Base-by-base conservation (phyloP, 768 basidiomycete genomes). In the Lactifluus hygrophoroides region DNA sequence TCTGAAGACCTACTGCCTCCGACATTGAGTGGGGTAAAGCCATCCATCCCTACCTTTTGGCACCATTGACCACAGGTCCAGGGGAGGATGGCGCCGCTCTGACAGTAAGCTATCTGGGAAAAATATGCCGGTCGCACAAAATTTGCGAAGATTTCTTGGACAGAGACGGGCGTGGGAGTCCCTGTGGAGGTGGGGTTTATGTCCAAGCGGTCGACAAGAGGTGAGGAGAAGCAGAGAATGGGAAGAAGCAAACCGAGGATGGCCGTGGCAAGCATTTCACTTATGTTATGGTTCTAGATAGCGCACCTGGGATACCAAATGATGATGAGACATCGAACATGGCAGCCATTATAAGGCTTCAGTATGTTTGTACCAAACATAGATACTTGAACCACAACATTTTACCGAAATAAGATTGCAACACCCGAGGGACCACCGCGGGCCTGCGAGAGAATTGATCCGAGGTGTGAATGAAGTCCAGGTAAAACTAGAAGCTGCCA, bases 61-160 rank as follows among this genome's bases (percentile, higher is more conserved):
- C 38, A 38, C 17, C 7, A 38, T 0, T 16, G 17, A 6, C 17
- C 17, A 6, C 38, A 38, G 38, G 17, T 38, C 38, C 38, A 38
- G 5, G 38, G 67, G 44, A 65, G 64, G n/a, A 76, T 70, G 3
- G 68, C 59, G 1, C 54, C 65, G 14, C 66, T 67, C 19, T 68
- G 65, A 64, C 74, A 77, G 61, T 76, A 77, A 37, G 69, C 73
- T 25, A 72, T 68, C 3, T 72, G 73, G 10, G 63, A 57, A 63
- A 76, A 76, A 28, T 67, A 63, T 8, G 73, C 73, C 8, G 74
- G 71, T 5, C 72, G 69, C n/a, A 60, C 42, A 32, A 69, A 60
- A 13, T 54, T 46, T 3, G 16, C 8, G 5, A 30, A 38, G 19
- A 35, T 28, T 10, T 42, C 45, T 7, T 35, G 17, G 5, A 32